A percentile compares a stretch with the other conserved stretches of the same genome.
These are phyloP conservation scores for Lachnellula occidentalis DNA, from an alignment of 2,329 filamentous ascomycete species.

Conservation along the genomic window DNA sequence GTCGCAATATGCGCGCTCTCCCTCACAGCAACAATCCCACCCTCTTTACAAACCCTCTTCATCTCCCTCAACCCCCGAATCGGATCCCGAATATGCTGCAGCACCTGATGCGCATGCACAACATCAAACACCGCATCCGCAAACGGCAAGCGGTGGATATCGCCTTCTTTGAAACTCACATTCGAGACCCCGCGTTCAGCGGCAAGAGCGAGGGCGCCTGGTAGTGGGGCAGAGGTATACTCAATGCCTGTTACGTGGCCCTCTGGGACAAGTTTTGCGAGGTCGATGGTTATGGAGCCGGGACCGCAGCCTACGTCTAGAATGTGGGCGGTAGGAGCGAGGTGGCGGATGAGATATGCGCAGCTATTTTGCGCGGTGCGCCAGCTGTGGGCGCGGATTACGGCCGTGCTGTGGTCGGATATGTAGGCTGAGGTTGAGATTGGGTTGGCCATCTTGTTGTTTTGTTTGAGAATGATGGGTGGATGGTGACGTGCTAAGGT, in stretches of 20 bases:
- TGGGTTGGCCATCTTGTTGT: neutral
- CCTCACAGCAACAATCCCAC: conserved; percentile 46
- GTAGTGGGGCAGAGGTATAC: conserved; percentile 14
- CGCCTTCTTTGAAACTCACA: conserved; percentile 14
- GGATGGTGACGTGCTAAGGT: neutral
- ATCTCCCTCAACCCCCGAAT: conserved; percentile 46
- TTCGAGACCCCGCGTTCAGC: conserved; percentile 7
- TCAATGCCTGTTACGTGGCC: conserved; percentile 38
- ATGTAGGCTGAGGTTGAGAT: conserved; percentile 1
- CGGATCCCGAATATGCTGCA: conserved; percentile 49
- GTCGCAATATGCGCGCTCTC: conserved; percentile 27
- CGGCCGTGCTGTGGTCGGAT: conserved; percentile 5
- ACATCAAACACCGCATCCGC: conserved; percentile 49
- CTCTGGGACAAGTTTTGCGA: conserved; percentile 35
- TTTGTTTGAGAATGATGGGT: neutral
- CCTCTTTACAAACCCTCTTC: conserved; percentile 45
- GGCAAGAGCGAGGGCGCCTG: conserved; percentile 2
- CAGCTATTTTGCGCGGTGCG: conserved; percentile 40
- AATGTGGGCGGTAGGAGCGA: conserved; percentile 27
- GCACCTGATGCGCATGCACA: conserved; percentile 52
- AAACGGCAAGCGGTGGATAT: conserved; percentile 30
- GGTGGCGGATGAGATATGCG: conserved; percentile 36
- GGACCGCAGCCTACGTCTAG: conserved; percentile 45
- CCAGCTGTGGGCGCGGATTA: conserved; percentile 28
- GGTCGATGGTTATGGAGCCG: conserved; percentile 41